A percentile compares a stretch with the other conserved stretches of the same genome.
Evolutionary conservation across 345 rosid species (phyloP).

Genomic region (Streptanthus diversifolius): DNA sequence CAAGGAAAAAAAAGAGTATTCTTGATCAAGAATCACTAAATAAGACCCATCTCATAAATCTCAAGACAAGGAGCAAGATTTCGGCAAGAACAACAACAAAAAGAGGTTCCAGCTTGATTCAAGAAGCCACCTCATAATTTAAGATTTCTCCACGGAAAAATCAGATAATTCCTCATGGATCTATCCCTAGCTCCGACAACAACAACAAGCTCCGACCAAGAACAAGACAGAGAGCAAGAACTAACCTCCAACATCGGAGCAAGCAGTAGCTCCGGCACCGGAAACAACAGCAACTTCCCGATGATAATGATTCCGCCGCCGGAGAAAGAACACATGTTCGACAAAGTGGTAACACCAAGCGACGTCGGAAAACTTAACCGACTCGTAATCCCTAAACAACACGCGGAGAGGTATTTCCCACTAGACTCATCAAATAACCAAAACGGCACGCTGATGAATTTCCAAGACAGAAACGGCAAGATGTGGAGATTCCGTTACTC

Average conservation of each 20-base stretch:
- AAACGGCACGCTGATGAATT: constrained; percentile 65
- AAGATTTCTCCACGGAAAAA: constrained; percentile 1
- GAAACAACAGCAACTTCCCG: constrained; percentile 5
- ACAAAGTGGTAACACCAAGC: constrained; percentile 80
- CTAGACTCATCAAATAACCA: constrained; percentile 66
- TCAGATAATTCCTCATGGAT: constrained; percentile 39
- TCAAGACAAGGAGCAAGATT: neutral
- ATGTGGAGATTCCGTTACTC: constrained; percentile 71
- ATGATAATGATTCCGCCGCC: constrained; percentile 16
- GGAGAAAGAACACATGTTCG: constrained; percentile 76
- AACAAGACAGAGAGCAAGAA: constrained; percentile 37
- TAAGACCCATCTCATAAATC: neutral
- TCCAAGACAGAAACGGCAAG: constrained; percentile 65
- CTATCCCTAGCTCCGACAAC: constrained; percentile 49
- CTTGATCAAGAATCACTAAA: constrained; percentile 10
- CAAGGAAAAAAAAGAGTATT: neutral
- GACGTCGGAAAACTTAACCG: constrained; percentile 83
- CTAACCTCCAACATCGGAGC: constrained; percentile 30
- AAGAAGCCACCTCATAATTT: constrained; percentile 5
- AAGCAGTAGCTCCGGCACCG: constrained; percentile 18
- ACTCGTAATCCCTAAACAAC: constrained; percentile 76
- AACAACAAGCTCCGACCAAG: constrained; percentile 37
- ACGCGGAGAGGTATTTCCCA: constrained; percentile 85
- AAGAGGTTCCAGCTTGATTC: neutral
- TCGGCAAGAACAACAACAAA: neutral